Evolutionary conservation across 306 rosid genomes (phyloP).

Genomic region (Hylodesmum podocarpum): DNA sequence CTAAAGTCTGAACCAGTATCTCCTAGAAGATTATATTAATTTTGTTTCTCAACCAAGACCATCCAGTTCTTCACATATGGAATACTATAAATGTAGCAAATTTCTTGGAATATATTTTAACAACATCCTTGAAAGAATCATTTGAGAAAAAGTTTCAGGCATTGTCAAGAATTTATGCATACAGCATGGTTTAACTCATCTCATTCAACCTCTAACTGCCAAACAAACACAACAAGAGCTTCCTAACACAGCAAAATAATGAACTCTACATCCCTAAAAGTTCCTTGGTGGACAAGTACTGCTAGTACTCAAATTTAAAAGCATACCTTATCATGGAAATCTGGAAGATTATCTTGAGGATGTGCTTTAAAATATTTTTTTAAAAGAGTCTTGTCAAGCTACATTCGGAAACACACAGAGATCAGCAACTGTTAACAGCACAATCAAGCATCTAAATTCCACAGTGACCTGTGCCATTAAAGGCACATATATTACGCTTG

Average conservation of each 20-base stretch:
- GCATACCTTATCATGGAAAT: slow-evolving; percentile 79
- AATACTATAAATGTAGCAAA: no score
- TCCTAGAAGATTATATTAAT: no score
- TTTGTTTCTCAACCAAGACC: no score
- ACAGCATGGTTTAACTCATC: background rate
- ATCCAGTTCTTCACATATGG: no score
- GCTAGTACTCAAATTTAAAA: slow-evolving; percentile 11
- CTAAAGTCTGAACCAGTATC: no score
- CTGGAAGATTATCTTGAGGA: slow-evolving; percentile 61
- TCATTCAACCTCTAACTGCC: background rate
- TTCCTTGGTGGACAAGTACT: background rate
- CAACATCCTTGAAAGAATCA: no score
- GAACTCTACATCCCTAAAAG: background rate
- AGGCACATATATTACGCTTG: background rate
- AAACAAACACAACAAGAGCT: background rate
- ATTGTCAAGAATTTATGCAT: no score
- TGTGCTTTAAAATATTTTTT: slow-evolving; percentile 63
- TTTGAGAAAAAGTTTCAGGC: no score
- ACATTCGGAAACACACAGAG: slow-evolving; percentile 29
- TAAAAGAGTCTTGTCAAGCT: slow-evolving; percentile 82
- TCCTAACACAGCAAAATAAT: background rate
- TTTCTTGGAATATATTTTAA: no score
- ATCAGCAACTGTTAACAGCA: slow-evolving; percentile 27
- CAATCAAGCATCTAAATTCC: slow-evolving; percentile 21
- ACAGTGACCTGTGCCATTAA: background rate